These are phyloP conservation scores for carrot (Daucus carota) DNA, from an alignment of 129 eudicot species.

Conservation along the genomic window DNA sequence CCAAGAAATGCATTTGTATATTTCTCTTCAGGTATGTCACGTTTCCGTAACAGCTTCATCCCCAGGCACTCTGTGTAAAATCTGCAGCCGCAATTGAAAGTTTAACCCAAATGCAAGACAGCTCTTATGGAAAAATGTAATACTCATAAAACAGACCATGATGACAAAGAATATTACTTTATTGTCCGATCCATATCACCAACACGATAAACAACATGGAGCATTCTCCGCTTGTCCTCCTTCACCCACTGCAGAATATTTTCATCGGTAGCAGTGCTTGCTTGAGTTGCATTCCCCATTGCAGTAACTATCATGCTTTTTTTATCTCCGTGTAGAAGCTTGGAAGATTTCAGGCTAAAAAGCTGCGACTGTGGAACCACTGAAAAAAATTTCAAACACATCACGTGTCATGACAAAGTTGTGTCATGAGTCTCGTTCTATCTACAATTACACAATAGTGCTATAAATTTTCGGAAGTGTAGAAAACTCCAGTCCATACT, in stretches of 20 bases:
- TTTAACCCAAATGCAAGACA: slow-evolving; percentile 6
- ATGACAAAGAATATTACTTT: slow-evolving; percentile 44
- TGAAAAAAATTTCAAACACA: slow-evolving; percentile 21
- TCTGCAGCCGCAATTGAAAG: slow-evolving; percentile 29
- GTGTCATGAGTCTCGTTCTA: neutral
- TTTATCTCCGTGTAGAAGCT: slow-evolving; percentile 42
- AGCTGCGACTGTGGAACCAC: slow-evolving; percentile 46
- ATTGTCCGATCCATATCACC: slow-evolving; percentile 96
- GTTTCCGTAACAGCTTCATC: slow-evolving; percentile 88
- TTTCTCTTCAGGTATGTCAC: slow-evolving; percentile 97
- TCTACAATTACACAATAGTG: neutral
- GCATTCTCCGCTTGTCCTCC: slow-evolving; percentile 91
- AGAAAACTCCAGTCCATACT: neutral
- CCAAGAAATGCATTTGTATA: slow-evolving; percentile 98
- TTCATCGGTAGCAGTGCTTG: slow-evolving; percentile 66
- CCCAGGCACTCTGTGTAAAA: slow-evolving; percentile 94
- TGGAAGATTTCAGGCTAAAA: slow-evolving; percentile 47
- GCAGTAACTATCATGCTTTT: slow-evolving; percentile 26
- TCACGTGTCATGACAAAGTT: neutral
- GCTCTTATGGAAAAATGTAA: neutral
- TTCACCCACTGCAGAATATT: slow-evolving; percentile 85
- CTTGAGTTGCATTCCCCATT: slow-evolving; percentile 60
- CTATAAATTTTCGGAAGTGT: neutral
- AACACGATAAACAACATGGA: slow-evolving; percentile 97
- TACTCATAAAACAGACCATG: neutral